phyloP scores from a whole-genome alignment of 2,329 filamentous ascomycete species.

The Ophiostoma montium region DNA sequence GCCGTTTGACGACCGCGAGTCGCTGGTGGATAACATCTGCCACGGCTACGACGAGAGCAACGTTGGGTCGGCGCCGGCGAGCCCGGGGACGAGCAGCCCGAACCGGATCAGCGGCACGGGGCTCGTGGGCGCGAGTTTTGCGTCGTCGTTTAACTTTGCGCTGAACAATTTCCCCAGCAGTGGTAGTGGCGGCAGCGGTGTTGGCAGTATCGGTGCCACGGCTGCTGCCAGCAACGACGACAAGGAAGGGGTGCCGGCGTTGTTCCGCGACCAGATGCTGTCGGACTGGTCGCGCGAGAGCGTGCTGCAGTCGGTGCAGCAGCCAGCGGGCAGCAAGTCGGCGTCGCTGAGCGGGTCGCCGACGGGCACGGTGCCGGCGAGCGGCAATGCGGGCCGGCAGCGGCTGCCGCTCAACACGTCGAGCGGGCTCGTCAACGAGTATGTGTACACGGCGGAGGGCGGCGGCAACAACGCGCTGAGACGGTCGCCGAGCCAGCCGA shows the following conservation, averaged over 20 bases:
- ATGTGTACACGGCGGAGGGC: slow-evolving; percentile 12
- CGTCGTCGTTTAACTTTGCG: slow-evolving; percentile 3
- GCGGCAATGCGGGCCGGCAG: slow-evolving; percentile 23
- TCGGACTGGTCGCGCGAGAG: slow-evolving; percentile 66
- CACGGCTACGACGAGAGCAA: slow-evolving; percentile 50
- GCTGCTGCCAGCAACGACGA: slow-evolving; percentile 19
- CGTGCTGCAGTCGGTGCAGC: slow-evolving; percentile 46
- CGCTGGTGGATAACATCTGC: slow-evolving; percentile 62
- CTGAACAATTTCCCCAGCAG: neutral
- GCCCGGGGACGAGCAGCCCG: slow-evolving; percentile 57
- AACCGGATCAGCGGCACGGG: slow-evolving; percentile 33
- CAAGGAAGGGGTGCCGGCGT: slow-evolving; percentile 46
- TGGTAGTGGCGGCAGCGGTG: neutral
- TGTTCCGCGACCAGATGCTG: slow-evolving; percentile 62
- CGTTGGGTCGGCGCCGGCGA: slow-evolving; percentile 45
- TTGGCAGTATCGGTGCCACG: slow-evolving; percentile 22
- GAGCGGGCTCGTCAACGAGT: slow-evolving; percentile 15
- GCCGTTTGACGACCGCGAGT: slow-evolving; percentile 60
- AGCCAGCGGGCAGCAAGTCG: slow-evolving; percentile 52
- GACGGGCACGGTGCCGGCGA: slow-evolving; percentile 42
- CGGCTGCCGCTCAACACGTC: slow-evolving; percentile 38
- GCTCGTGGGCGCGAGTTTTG: neutral
- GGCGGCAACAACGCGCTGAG: slow-evolving; percentile 22
- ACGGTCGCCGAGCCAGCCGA: slow-evolving; percentile 35
- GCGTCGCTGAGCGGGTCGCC: slow-evolving; percentile 65